Percentiles rank a stretch among this genome's conserved stretches.
These are phyloP conservation scores for Lipomyces orientalis DNA, from an alignment of 805 yeast species.

Conservation along the genomic window DNA sequence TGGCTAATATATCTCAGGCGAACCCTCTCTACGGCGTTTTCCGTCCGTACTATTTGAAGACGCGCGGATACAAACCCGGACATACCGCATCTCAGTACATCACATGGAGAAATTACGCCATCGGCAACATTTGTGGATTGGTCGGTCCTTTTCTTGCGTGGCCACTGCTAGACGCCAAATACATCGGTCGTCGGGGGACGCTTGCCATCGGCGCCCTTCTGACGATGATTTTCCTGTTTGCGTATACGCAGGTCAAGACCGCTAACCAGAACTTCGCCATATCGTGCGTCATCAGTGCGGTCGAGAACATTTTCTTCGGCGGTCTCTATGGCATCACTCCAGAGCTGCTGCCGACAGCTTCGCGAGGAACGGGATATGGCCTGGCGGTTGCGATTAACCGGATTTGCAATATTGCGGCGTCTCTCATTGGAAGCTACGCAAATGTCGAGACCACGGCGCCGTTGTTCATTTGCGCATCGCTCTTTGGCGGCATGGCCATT, in stretches of 20 bases:
- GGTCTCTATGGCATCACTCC: constrained; percentile 58
- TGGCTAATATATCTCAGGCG: constrained; percentile 37
- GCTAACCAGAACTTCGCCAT: constrained; percentile 59
- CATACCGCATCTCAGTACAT: constrained; percentile 37
- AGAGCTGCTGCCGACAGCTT: constrained; percentile 50
- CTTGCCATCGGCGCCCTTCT: constrained; percentile 58
- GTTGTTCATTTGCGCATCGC: constrained; percentile 55
- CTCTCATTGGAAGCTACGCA: constrained; percentile 55
- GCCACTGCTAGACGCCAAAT: constrained; percentile 35
- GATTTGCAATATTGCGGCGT: constrained; percentile 54
- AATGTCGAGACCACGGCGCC: constrained; percentile 57
- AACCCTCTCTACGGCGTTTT: constrained; percentile 63
- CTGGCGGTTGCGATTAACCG: constrained; percentile 55
- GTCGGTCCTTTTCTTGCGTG: constrained; percentile 60
- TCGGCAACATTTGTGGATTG: constrained; percentile 55
- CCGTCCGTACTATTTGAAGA: constrained; percentile 57
- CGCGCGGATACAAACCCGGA: constrained; percentile 53
- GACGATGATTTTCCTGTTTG: constrained; percentile 64
- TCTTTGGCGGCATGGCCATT: constrained; percentile 53
- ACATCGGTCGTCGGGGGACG: constrained; percentile 63
- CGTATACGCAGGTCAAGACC: constrained; percentile 66
- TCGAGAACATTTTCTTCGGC: constrained; percentile 46
- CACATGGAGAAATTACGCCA: constrained; percentile 44
- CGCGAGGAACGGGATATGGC: constrained; percentile 56
- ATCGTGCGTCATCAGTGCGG: constrained; percentile 45